Conservation (phyloP, 2,329 filamentous ascomycete species). For the Hypoxylon sp. region DNA sequence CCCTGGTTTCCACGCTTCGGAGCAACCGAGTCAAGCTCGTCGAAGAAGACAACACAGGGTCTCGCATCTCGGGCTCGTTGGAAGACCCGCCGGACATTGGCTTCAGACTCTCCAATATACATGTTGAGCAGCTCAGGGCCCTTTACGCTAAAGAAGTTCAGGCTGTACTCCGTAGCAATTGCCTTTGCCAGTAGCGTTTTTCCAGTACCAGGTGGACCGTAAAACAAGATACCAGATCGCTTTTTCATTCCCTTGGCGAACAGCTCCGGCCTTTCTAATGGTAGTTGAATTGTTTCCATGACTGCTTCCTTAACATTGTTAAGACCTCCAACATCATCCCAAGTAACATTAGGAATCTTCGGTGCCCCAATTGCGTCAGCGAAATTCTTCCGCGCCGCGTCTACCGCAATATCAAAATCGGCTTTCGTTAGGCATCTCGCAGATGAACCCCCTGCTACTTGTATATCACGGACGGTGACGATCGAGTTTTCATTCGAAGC, state of each 20-base stretch:
- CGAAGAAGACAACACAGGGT: slow-evolving; percentile 93
- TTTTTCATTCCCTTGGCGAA: slow-evolving; percentile 99
- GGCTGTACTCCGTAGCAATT: slow-evolving; percentile 91
- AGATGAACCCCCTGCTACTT: slow-evolving; percentile 85
- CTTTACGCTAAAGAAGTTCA: slow-evolving; percentile 96
- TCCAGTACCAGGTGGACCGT: slow-evolving; percentile 90
- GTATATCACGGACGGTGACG: slow-evolving; percentile 84
- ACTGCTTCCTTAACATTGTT: slow-evolving; percentile 97
- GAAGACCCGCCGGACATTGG: slow-evolving; percentile 91
- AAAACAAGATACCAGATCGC: slow-evolving; percentile 92
- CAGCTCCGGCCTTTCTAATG: slow-evolving; percentile 89
- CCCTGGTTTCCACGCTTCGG: slow-evolving; percentile 98
- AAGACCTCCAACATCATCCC: slow-evolving; percentile 95
- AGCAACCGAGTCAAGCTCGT: slow-evolving; percentile 92
- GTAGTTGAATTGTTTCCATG: slow-evolving; percentile 95
- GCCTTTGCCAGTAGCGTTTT: slow-evolving; percentile 95
- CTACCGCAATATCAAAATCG: slow-evolving; percentile 94
- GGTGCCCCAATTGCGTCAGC: slow-evolving; percentile 97
- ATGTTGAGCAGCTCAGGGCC: slow-evolving; percentile 93
- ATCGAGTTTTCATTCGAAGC: slow-evolving; percentile 56
- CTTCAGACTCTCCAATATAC: slow-evolving; percentile 96
- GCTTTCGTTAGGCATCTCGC: slow-evolving; percentile 83
- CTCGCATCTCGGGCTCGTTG: slow-evolving; percentile 87
- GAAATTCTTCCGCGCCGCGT: slow-evolving; percentile 97
- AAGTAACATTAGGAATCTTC: slow-evolving; percentile 97